Percentiles rank a stretch among this genome's conserved stretches.
These are phyloP conservation scores for Tylopilus subfusipes DNA, from an alignment of 768 basidiomycete species.

Conservation along the genomic window DNA sequence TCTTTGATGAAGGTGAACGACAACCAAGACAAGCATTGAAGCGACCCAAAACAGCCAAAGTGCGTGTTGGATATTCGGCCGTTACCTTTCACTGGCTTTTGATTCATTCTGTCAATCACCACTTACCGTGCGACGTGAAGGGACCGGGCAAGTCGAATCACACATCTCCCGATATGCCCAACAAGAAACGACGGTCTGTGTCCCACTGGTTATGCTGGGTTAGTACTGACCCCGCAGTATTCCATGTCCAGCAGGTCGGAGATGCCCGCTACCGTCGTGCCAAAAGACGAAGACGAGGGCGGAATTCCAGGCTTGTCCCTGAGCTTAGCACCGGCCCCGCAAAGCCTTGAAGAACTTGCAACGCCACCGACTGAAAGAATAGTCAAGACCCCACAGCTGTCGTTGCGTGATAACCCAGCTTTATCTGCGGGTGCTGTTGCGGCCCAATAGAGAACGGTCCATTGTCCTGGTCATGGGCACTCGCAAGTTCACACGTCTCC, in stretches of 20 bases:
- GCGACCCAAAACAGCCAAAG: constrained; percentile 63
- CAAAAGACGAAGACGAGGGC: constrained; percentile 39
- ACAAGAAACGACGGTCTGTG: constrained; percentile 79
- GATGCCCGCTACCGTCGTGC: constrained; percentile 19
- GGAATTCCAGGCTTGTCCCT: constrained; percentile 34
- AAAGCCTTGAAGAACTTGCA: constrained; percentile 35
- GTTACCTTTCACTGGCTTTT: constrained; percentile 11
- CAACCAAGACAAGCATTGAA: constrained; percentile 72
- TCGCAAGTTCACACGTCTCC: constrained; percentile 3
- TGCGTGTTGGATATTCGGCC: constrained; percentile 32
- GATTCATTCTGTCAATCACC: constrained; percentile 13
- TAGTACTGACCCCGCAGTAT: constrained; percentile 30
- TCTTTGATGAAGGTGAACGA: constrained; percentile 79
- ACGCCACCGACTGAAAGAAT: constrained; percentile 41
- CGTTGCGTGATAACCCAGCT: constrained; percentile 59
- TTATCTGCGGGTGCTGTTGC: constrained; percentile 45
- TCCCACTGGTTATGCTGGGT: constrained; percentile 14
- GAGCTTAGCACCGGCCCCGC: constrained; percentile 29
- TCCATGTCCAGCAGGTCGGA: constrained; percentile 42
- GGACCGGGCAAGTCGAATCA: constrained; percentile 58
- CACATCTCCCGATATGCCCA: constrained; percentile 67
- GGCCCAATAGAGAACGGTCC: constrained; percentile 27
- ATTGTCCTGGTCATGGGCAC: not conserved
- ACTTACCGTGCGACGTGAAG: constrained; percentile 43
- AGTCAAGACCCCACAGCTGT: constrained; percentile 57